These are phyloP conservation scores for Colletotrichum liaoningense DNA, from an alignment of 2,329 filamentous ascomycete genomes.

Conservation along the genomic window DNA sequence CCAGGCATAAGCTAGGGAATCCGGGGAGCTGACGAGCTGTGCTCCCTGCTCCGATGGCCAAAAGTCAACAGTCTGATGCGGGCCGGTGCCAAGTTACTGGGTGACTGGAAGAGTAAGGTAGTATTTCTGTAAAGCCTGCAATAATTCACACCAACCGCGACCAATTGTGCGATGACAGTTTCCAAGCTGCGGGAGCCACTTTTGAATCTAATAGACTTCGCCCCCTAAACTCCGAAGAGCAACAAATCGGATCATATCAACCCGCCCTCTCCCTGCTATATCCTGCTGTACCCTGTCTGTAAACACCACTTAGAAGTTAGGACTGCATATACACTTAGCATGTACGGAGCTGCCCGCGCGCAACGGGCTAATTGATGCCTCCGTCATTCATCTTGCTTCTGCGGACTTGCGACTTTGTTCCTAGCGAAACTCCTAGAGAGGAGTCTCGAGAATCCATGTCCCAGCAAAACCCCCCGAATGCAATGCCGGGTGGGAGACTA, in stretches of 20 bases:
- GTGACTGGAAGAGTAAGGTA: conserved; percentile 29
- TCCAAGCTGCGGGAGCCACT: conserved; percentile 8
- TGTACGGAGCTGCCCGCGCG: conserved; percentile 6
- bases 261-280: not conserved
- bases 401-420: too few species aligned
- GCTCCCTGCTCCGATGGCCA: not conserved
- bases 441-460: not conserved
- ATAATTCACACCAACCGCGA: not conserved
- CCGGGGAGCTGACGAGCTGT: conserved; percentile 21
- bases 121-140: not conserved
- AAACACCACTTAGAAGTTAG: not conserved
- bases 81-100: conserved; percentile 23
- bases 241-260: not conserved
- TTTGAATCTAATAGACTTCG: conserved; percentile 22
- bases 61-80: not conserved
- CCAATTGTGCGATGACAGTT: conserved; percentile 19
- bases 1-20: conserved; percentile 16
- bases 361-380: conserved; percentile 27
- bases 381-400: conserved; percentile 10
- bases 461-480: not conserved
- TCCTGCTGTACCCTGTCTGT: not conserved
- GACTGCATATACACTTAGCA: not conserved
- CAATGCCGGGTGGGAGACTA: not conserved
- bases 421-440: too few species aligned
- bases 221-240: not conserved